Conservation (phyloP, 371 early-diverging fungal genomes). For the Rhizomucor pusillus region DNA sequence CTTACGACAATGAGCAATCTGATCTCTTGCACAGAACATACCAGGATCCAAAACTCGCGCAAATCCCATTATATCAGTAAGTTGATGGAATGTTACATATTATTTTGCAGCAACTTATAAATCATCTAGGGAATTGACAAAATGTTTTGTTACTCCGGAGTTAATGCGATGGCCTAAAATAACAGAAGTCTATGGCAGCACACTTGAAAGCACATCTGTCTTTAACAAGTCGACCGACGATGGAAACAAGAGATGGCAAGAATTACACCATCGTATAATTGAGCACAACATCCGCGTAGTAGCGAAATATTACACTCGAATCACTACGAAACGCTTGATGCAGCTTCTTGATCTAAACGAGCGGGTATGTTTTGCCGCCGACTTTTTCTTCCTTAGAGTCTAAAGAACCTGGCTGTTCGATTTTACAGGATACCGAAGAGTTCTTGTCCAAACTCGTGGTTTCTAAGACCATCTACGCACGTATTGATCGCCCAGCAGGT, state of each 20-base stretch:
- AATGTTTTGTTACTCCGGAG: slow-evolving; percentile 88
- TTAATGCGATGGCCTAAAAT: slow-evolving; percentile 94
- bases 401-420: slow-evolving; percentile 1
- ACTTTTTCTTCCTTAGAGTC: neutral
- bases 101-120: neutral
- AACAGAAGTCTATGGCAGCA: slow-evolving; percentile 78
- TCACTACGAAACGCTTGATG: slow-evolving; percentile 66
- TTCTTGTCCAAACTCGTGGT: slow-evolving; percentile 92
- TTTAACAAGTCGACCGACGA: slow-evolving; percentile 73
- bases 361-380: slow-evolving; percentile 26
- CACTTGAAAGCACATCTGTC: slow-evolving; percentile 67
- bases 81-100: slow-evolving; percentile 8
- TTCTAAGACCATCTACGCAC: slow-evolving; percentile 91
- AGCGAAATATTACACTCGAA: slow-evolving; percentile 92
- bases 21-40: slow-evolving; percentile 86
- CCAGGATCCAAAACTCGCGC: slow-evolving; percentile 73
- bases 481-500: slow-evolving; percentile 92
- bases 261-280: slow-evolving; percentile 89
- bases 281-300: slow-evolving; percentile 98
- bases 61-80: slow-evolving; percentile 71
- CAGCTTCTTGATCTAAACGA: slow-evolving; percentile 48
- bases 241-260: slow-evolving; percentile 78
- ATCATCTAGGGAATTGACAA: slow-evolving; percentile 68
- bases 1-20: slow-evolving; percentile 94
- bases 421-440: slow-evolving; percentile 78